phyloP scores from a whole-genome alignment of 768 basidiomycete species.

The Panellus pusillus region DNA sequence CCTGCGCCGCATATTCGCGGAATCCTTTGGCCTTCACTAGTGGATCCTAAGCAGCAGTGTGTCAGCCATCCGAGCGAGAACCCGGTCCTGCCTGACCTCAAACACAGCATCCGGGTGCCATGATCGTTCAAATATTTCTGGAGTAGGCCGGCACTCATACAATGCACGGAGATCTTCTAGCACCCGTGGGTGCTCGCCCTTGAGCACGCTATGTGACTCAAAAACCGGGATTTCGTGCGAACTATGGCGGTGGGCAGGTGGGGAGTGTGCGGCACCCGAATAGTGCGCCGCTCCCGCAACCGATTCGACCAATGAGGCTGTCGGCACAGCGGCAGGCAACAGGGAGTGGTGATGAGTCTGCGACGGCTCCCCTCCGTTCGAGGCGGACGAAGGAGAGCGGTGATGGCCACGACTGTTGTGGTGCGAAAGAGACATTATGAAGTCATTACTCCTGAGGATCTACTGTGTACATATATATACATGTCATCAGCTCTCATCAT shows the following conservation, averaged over 20 bases:
- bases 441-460: too few relatives aligned
- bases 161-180: constrained; percentile 60
- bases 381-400: constrained; percentile 27
- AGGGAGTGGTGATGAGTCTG: constrained; percentile 47
- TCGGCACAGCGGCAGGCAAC: constrained; percentile 44
- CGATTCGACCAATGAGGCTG: constrained; percentile 53
- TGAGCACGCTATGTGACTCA: constrained; percentile 37
- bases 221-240: constrained; percentile 30
- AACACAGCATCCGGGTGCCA: constrained; percentile 57
- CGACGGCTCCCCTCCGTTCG: constrained; percentile 38
- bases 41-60: constrained; percentile 43
- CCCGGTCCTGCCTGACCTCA: constrained; percentile 38
- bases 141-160: constrained; percentile 53
- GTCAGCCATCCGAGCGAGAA: background rate
- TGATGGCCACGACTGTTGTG: constrained; percentile 13
- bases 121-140: constrained; percentile 50
- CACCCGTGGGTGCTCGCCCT: constrained; percentile 45
- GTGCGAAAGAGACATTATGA: background rate
- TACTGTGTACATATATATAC: too few relatives aligned
- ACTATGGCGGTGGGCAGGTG: constrained; percentile 36
- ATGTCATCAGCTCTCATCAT: background rate
- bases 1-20: constrained; percentile 54
- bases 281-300: constrained; percentile 66
- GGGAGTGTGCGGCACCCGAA: constrained; percentile 43
- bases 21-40: constrained; percentile 49